These are phyloP conservation scores for Naganishia vaughanmartiniae DNA, from an alignment of 768 basidiomycete species.

Conservation along the genomic window DNA sequence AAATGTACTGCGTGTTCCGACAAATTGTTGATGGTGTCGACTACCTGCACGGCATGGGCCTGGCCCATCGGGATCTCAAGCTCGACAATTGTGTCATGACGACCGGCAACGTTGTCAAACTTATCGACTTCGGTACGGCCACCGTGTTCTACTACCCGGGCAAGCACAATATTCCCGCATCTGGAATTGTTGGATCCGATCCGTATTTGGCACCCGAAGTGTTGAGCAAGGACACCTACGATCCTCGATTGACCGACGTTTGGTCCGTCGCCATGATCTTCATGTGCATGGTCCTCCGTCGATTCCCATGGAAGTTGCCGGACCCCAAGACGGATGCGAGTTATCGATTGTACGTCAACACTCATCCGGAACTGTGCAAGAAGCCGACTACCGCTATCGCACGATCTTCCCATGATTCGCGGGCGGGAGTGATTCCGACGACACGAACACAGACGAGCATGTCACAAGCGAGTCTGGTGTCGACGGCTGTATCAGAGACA, in stretches of 20 bases:
- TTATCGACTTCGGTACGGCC: constrained; percentile 99
- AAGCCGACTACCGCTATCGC: constrained; percentile 47
- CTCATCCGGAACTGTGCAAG: constrained; percentile 81
- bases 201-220: constrained; percentile 99
- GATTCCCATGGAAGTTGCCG: constrained; percentile 99
- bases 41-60: constrained; percentile 94
- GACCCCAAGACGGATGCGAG: constrained; percentile 88
- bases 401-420: background rate
- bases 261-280: constrained; percentile 99
- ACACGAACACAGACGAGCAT: constrained; percentile 4
- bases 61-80: constrained; percentile 97
- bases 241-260: constrained; percentile 95
- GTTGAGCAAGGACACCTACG: constrained; percentile 72
- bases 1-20: constrained; percentile 98
- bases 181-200: constrained; percentile 92
- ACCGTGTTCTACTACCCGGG: constrained; percentile 99
- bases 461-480: constrained; percentile 15
- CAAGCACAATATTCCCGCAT: constrained; percentile 70
- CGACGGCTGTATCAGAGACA: constrained; percentile 19
- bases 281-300: constrained; percentile 94
- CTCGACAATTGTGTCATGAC: constrained; percentile 99
- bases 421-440: background rate
- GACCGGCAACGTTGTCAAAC: constrained; percentile 86
- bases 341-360: constrained; percentile 85
- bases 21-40: constrained; percentile 98